These are phyloP conservation scores for Aspergillus diversus DNA, from an alignment of 495 filamentous ascomycete genomes.

Conservation along the genomic window DNA sequence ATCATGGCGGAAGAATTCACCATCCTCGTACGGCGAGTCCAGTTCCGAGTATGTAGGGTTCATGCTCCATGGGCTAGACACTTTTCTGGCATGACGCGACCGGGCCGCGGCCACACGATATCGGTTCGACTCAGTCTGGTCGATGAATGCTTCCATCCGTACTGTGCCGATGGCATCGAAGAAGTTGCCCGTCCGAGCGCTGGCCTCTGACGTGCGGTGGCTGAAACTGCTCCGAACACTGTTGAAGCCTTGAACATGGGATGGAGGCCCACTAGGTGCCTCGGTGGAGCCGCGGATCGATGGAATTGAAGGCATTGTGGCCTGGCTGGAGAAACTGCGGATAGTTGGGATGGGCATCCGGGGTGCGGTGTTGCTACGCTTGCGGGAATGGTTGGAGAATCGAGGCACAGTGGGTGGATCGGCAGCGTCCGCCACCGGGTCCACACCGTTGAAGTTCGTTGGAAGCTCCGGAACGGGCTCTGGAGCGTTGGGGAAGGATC, in stretches of 20 bases:
- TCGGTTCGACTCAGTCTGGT: conserved; percentile 42
- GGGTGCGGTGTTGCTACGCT: conserved; percentile 82
- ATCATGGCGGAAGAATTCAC: conserved; percentile 40
- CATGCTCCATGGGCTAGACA: conserved; percentile 44
- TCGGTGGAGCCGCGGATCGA: conserved; percentile 63
- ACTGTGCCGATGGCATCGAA: conserved; percentile 82
- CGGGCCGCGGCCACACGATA: conserved; percentile 25
- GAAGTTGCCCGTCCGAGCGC: conserved; percentile 46
- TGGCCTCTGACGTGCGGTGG: conserved; percentile 49
- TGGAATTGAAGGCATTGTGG: conserved; percentile 46
- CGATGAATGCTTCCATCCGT: conserved; percentile 91
- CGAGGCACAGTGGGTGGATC: conserved; percentile 81
- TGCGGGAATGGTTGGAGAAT: conserved; percentile 74
- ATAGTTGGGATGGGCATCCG: conserved; percentile 64
- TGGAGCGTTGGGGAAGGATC: conserved; percentile 40
- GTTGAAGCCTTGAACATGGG: conserved; percentile 26
- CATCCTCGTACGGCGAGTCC: conserved; percentile 37
- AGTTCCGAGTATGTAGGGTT: conserved; percentile 35
- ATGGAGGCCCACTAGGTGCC: conserved; percentile 42
- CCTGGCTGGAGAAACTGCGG: conserved; percentile 73
- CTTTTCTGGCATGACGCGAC: conserved; percentile 36
- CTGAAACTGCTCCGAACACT: conserved; percentile 50
- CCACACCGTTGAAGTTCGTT: conserved; percentile 20
- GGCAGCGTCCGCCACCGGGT: conserved; percentile 53
- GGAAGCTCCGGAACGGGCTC: conserved; percentile 43